phyloP scores from a whole-genome alignment of 345 rosid species.

The Brassica nigra region DNA sequence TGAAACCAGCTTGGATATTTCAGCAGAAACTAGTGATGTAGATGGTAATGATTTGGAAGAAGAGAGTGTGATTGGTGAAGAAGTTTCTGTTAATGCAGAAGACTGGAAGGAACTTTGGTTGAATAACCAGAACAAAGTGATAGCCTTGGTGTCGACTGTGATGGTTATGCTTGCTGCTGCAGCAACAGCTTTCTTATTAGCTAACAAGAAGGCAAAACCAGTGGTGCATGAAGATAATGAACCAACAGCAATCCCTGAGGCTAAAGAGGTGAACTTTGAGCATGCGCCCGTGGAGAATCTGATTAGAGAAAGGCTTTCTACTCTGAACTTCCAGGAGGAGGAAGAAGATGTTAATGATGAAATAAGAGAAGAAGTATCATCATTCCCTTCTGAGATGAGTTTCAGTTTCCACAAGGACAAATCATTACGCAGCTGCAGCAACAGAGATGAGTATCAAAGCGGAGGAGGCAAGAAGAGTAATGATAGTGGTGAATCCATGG shows the following conservation, averaged over 20 bases:
- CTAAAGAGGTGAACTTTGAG: slow-evolving; percentile 11
- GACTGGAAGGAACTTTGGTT: background rate
- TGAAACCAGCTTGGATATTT: slow-evolving; percentile 8
- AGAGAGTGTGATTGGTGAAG: slow-evolving; percentile 32
- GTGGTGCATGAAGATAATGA: slow-evolving; percentile 25
- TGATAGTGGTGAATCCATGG: slow-evolving; percentile 60
- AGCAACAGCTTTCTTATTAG: slow-evolving; percentile 41
- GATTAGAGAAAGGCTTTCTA: slow-evolving; percentile 40
- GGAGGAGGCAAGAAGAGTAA: slow-evolving; percentile 34
- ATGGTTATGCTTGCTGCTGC: slow-evolving; percentile 44
- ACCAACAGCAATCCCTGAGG: slow-evolving; percentile 18
- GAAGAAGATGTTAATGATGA: slow-evolving; percentile 45
- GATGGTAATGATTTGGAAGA: slow-evolving; percentile 30
- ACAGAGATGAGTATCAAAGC: slow-evolving; percentile 43
- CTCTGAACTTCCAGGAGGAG: slow-evolving; percentile 39
- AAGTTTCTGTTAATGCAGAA: slow-evolving; percentile 4
- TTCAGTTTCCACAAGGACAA: slow-evolving; percentile 53
- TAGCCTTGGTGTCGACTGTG: slow-evolving; percentile 42
- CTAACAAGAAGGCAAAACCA: slow-evolving; percentile 44
- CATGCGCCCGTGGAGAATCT: slow-evolving; percentile 29
- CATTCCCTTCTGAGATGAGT: slow-evolving; percentile 42
- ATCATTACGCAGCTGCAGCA: slow-evolving; percentile 39
- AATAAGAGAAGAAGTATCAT: slow-evolving; percentile 23
- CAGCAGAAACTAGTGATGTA: slow-evolving; percentile 20
- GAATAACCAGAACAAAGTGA: slow-evolving; percentile 16